These are phyloP conservation scores for Cladorrhinum sp. DNA, from an alignment of 2,329 filamentous ascomycete genomes.

Conservation along the genomic window DNA sequence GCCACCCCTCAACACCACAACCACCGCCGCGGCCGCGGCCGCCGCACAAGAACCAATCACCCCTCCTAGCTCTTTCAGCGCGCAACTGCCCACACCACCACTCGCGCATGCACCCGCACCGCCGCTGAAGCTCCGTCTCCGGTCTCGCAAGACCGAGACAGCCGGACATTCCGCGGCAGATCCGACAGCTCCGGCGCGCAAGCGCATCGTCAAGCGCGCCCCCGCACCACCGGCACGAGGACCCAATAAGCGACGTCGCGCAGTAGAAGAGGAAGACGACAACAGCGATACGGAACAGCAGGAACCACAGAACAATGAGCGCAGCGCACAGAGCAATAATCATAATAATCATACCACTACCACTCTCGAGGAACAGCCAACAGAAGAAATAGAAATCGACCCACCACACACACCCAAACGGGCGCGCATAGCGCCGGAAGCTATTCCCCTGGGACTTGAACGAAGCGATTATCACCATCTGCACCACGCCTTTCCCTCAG, in stretches of 20 bases:
- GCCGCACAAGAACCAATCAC: constrained; percentile 36
- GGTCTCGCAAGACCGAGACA: constrained; percentile 40
- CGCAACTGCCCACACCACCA: constrained; percentile 54
- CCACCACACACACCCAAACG: constrained; percentile 56
- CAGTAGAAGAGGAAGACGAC: constrained; percentile 40
- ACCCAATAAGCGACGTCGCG: constrained; percentile 53
- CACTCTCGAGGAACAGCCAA: constrained; percentile 22
- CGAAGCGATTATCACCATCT: constrained; percentile 57
- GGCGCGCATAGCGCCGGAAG: constrained; percentile 57
- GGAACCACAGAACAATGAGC: not conserved
- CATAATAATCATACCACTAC: constrained; percentile 28
- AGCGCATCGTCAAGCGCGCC: constrained; percentile 51
- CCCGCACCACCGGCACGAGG: constrained; percentile 40
- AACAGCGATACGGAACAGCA: constrained; percentile 21
- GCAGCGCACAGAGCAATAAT: constrained; percentile 3
- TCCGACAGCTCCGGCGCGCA: constrained; percentile 34
- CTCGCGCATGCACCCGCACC: constrained; percentile 48
- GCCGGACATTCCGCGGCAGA: constrained; percentile 23
- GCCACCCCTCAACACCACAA: constrained; percentile 25
- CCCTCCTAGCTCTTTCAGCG: constrained; percentile 36
- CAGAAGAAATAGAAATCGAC: constrained; percentile 18
- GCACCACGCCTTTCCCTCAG: constrained; percentile 31
- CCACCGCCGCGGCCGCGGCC: constrained; percentile 21
- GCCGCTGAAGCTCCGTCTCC: constrained; percentile 55
- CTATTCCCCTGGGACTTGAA: constrained; percentile 58